Evolutionary conservation across 2,329 filamentous ascomycete species (phyloP).

Genomic region (Boeremia lycopersici): DNA sequence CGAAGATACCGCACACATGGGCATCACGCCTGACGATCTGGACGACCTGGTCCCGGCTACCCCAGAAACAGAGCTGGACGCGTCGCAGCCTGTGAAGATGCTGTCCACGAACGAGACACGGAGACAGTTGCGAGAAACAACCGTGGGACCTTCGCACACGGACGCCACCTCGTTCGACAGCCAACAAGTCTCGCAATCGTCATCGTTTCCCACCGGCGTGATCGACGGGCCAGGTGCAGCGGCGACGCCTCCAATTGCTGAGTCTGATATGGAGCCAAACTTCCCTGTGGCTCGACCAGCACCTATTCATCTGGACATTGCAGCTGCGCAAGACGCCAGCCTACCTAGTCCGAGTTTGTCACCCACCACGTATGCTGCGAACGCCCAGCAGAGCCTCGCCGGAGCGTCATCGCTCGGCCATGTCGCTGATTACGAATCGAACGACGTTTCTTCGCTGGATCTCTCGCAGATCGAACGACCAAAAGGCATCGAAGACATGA

Average conservation of each 20-base stretch:
- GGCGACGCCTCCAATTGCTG: slow-evolving; percentile 77
- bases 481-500: slow-evolving; percentile 21
- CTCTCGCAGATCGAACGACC: slow-evolving; percentile 31
- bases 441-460: slow-evolving; percentile 47
- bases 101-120: slow-evolving; percentile 24
- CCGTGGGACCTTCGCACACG: slow-evolving; percentile 30
- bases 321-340: slow-evolving; percentile 83
- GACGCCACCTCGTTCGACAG: slow-evolving; percentile 19
- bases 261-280: slow-evolving; percentile 70
- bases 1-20: slow-evolving; percentile 24
- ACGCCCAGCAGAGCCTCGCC: slow-evolving; percentile 48
- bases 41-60: slow-evolving; percentile 45
- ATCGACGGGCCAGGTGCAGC: slow-evolving; percentile 59
- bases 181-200: slow-evolving; percentile 25
- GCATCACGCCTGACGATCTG: slow-evolving; percentile 41
- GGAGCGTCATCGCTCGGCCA: slow-evolving; percentile 33
- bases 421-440: slow-evolving; percentile 41
- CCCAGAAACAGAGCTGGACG: slow-evolving; percentile 45
- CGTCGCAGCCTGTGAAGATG: slow-evolving; percentile 28
- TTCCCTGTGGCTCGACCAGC: slow-evolving; percentile 45
- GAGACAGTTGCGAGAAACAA: slow-evolving; percentile 35
- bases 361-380: slow-evolving; percentile 81
- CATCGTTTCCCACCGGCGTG: slow-evolving; percentile 33
- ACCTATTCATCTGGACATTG: slow-evolving; percentile 66
- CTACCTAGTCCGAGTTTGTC: slow-evolving; percentile 94